phyloP scores from a whole-genome alignment of 768 basidiomycete species.

The Pisolithus albus region DNA sequence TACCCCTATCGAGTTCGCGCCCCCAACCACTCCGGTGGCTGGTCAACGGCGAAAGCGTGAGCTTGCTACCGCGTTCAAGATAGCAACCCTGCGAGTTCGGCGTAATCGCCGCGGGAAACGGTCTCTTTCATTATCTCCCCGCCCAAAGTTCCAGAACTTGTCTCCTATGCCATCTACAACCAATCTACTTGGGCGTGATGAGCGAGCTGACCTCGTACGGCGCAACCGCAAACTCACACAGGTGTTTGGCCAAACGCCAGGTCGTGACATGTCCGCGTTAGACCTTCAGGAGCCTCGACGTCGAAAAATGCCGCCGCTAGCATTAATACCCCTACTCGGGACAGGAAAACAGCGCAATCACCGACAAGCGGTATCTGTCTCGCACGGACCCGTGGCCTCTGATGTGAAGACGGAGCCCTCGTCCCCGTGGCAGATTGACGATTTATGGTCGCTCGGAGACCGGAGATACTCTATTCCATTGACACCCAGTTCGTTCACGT shows the following conservation, averaged over 20 bases:
- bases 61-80: constrained; percentile 41
- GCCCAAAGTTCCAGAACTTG: constrained; percentile 4
- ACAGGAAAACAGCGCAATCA: constrained; percentile 23
- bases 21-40: constrained; percentile 10
- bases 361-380: constrained; percentile 28
- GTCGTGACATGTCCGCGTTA: constrained; percentile 30
- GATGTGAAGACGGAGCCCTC: constrained; percentile 18
- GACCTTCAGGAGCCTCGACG: constrained; percentile 20
- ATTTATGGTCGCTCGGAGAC: constrained; percentile 22
- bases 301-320: constrained; percentile 19
- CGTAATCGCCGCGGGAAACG: constrained; percentile 19
- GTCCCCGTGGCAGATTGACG: constrained; percentile 31
- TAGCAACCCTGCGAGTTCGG: constrained; percentile 32
- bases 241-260: constrained; percentile 67
- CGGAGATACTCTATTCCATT: constrained; percentile 54
- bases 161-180: constrained; percentile 53
- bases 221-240: constrained; percentile 75
- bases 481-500: constrained; percentile 38
- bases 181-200: constrained; percentile 55
- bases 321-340: constrained; percentile 21
- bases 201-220: constrained; percentile 66
- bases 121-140: constrained; percentile 25
- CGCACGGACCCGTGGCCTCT: constrained; percentile 15
- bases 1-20: constrained; percentile 25
- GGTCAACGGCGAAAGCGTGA: constrained; percentile 31